Base-by-base conservation (phyloP, 352 stramenopile species). In the Plasmopara halstedii region DNA sequence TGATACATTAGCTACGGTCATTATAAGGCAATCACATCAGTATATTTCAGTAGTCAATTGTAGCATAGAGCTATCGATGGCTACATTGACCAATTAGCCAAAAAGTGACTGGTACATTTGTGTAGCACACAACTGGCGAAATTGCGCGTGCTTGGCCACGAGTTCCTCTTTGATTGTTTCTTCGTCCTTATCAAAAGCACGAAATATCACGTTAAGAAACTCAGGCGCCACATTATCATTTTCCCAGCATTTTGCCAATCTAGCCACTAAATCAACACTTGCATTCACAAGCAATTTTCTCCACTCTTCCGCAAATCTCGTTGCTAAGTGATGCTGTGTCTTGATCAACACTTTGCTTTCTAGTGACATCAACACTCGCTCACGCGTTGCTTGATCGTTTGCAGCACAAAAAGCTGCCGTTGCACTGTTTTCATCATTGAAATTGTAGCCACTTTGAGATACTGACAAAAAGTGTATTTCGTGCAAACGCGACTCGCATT, bases 211-310 rank as follows among this genome's bases (percentile, higher is more conserved):
- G 18, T 17, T 18, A 10, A 61, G 35, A n/a, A 65, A 53, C 39
- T 56, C 50, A 21, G 21, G 21, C 17, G 57, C 53, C 15, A 50
- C 20, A n/a, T 50, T 43, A 23, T 46, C 43, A 15, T 46, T 41
- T n/a, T 85, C 73, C 73, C 73, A 85, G 18, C 29, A 64, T 13
- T 61, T 43, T 0, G 60, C 67, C 15, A 82, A 64, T 3, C 66
- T 23, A 8, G 59, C 59, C 5, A 72, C 65, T 14, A 79, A 55
- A 9, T 73, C 51, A 14, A 67, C 41, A 35, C 64, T 79, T 11
- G 67, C 61, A 40, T 65, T 61, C 14, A 43, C 31, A 23, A 84
- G 46, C 11, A 84, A 25, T 15, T 32, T 20, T 4, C 34, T 10
- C 67, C 73, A 85, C 0, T 53, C 41, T n/a, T 37, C 8, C 8